phyloP scores from a whole-genome alignment of 1,284 basidiomycete species.

The Limonomyces culmigenus region DNA sequence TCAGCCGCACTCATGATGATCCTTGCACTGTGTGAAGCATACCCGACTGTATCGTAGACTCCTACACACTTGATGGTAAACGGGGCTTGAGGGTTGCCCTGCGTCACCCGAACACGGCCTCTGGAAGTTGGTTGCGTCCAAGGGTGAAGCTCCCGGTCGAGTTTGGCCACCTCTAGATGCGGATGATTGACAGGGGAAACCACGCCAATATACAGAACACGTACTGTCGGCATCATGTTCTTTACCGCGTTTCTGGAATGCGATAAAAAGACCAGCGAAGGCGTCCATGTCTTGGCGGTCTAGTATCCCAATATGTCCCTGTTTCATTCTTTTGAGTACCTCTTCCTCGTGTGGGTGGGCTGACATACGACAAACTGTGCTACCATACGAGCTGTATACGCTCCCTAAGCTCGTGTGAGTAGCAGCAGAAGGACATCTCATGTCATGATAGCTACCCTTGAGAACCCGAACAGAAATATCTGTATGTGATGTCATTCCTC shows the following conservation, averaged over 20 bases:
- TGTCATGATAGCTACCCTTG: constrained; percentile 27
- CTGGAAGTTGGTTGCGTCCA: constrained; percentile 32
- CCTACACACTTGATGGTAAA: constrained; percentile 59
- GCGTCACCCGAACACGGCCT: constrained; percentile 32
- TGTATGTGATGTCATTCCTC: constrained; percentile 9
- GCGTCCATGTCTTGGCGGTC: constrained; percentile 52
- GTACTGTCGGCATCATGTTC: constrained; percentile 27
- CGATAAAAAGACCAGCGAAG: constrained; percentile 42
- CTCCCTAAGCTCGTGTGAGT: constrained; percentile 25
- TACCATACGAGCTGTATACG: constrained; percentile 57
- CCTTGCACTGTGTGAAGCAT: too few relatives aligned
- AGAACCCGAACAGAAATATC: constrained; percentile 67
- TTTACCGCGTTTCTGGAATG: constrained; percentile 43
- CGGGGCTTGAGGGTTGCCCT: constrained; percentile 20
- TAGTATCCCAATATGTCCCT: constrained; percentile 50
- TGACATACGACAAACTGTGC: constrained; percentile 43
- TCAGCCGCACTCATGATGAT: too few relatives aligned
- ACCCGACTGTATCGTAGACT: constrained; percentile 63
- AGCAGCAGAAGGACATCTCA: constrained; percentile 1
- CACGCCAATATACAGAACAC: constrained; percentile 4
- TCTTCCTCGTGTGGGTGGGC: neutral
- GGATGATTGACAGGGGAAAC: constrained; percentile 1
- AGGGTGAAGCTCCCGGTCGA: constrained; percentile 26
- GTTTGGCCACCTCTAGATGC: constrained; percentile 24
- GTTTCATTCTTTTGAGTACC: neutral